These are phyloP conservation scores for Pseudonectria foliicola DNA, from an alignment of 2,329 filamentous ascomycete genomes.

Conservation along the genomic window DNA sequence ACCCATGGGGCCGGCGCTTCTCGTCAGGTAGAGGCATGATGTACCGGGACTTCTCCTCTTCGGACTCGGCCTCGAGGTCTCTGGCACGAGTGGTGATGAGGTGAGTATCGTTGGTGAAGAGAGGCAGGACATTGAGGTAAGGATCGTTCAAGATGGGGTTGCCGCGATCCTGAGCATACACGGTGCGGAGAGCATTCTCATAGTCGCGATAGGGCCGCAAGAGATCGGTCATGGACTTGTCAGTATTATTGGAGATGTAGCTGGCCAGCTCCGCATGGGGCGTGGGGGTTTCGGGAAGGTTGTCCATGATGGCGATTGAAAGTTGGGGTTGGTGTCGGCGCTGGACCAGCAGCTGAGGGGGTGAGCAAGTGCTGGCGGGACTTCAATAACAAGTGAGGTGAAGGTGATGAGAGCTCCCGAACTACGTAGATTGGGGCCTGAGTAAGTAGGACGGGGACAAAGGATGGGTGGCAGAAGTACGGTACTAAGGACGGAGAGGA, in stretches of 20 bases:
- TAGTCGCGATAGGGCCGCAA: constrained; percentile 61
- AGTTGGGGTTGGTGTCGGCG: constrained; percentile 3
- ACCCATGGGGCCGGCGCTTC: constrained; percentile 54
- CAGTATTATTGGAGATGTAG: constrained; percentile 49
- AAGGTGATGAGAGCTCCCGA: too few species aligned
- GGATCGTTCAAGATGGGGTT: constrained; percentile 51
- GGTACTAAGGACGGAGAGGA: too few species aligned
- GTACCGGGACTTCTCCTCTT: constrained; percentile 56
- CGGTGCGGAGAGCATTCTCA: constrained; percentile 57
- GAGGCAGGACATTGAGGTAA: constrained; percentile 56
- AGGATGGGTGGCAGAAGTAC: too few species aligned
- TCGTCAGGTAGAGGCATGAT: constrained; percentile 60
- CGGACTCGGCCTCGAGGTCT: constrained; percentile 48
- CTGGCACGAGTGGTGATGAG: constrained; percentile 57
- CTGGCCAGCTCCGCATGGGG: constrained; percentile 37
- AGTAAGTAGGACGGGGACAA: too few species aligned
- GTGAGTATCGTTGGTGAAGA: constrained; percentile 52
- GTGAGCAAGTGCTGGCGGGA: background rate
- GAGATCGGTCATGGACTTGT: constrained; percentile 49
- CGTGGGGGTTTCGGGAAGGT: constrained; percentile 40
- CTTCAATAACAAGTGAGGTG: too few species aligned
- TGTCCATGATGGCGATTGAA: constrained; percentile 28
- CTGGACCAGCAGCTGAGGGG: background rate
- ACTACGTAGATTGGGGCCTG: too few species aligned
- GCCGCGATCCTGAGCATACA: constrained; percentile 61